Evolutionary conservation across 2,329 filamentous ascomycete species (phyloP).

Genomic region (Myriosclerotinia curreyana): DNA sequence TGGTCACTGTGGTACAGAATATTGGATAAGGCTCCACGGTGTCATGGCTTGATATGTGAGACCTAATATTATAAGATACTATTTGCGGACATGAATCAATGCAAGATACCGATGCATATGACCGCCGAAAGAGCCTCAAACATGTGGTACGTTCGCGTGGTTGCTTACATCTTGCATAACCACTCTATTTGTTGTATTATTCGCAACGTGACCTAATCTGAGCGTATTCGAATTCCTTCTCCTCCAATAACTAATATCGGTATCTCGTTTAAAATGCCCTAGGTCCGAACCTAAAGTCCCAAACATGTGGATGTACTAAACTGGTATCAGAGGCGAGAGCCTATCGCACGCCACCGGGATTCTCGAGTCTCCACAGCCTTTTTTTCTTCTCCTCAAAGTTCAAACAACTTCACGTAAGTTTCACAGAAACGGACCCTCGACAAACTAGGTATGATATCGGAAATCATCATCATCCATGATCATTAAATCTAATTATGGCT

Average conservation of each 20-base stretch:
- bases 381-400: background rate
- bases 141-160: background rate
- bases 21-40: background rate
- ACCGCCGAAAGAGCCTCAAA: background rate
- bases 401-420: conserved; percentile 8
- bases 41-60: background rate
- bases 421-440: conserved; percentile 7
- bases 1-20: background rate
- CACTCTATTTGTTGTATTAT: background rate
- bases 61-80: background rate
- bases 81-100: background rate
- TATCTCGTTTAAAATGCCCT: background rate
- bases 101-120: conserved; percentile 8
- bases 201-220: too few relatives aligned
- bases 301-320: conserved; percentile 8
- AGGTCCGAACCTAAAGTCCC: background rate
- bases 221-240: background rate
- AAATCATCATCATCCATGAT: conserved; percentile 2
- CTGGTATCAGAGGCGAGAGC: background rate
- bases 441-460: background rate
- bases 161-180: background rate
- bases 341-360: background rate
- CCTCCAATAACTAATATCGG: background rate
- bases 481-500: conserved; percentile 9
- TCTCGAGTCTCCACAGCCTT: background rate